Evolutionary conservation across 306 rosid genomes (phyloP).

Genomic region (Luffa aegyptiaca): DNA sequence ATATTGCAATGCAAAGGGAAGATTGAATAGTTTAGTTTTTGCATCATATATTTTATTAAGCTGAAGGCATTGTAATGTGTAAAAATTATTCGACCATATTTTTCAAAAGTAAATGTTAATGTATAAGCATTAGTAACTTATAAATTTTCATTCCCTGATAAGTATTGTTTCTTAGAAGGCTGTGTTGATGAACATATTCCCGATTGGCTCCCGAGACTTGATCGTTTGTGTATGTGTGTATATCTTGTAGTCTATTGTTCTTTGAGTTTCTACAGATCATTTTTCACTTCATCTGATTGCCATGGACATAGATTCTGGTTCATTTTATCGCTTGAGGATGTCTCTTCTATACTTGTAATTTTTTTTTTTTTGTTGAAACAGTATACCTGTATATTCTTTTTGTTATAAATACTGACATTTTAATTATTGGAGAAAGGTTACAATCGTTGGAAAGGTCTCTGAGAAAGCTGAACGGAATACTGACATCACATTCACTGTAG

Average conservation of each 20-base stretch:
- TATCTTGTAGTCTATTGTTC: background rate
- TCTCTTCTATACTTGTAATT: background rate
- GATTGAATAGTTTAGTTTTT: background rate
- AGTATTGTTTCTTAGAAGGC: background rate
- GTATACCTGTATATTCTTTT: background rate
- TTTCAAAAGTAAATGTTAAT: background rate
- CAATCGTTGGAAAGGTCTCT: slow-evolving; percentile 50
- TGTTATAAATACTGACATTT: background rate
- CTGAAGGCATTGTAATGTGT: background rate
- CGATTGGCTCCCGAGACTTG: background rate
- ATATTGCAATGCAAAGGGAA: background rate
- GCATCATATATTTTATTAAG: background rate
- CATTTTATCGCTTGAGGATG: background rate
- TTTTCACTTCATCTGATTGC: background rate
- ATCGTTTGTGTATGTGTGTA: background rate
- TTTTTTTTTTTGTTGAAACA: background rate
- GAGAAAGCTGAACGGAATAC: slow-evolving; percentile 71
- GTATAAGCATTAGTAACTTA: background rate
- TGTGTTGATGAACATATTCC: background rate
- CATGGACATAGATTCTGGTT: no score
- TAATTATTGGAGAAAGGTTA: slow-evolving; percentile 24
- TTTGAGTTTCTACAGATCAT: background rate
- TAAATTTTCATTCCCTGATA: background rate
- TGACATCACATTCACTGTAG: slow-evolving; percentile 49
- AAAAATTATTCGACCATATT: background rate